phyloP scores from a whole-genome alignment of 225 moss, liverwort and hornwort genomes.

The Physcomitrellopsis africana region DNA sequence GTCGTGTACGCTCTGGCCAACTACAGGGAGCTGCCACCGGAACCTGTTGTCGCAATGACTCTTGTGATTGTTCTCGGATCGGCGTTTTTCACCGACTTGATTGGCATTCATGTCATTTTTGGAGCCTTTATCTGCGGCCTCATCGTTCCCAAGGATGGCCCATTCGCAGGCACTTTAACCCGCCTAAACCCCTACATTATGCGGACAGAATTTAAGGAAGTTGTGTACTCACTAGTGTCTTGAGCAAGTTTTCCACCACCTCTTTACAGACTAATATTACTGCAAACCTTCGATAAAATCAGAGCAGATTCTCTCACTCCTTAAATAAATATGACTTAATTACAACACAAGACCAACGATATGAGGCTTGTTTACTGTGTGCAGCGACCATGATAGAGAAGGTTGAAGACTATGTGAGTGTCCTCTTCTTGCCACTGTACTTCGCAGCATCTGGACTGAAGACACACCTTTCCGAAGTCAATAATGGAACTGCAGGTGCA shows the following conservation, averaged over 20 bases:
- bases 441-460: slow-evolving; percentile 62
- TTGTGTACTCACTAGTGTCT: not conserved
- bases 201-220: not conserved
- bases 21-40: slow-evolving; percentile 23
- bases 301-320: not conserved
- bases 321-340: not conserved
- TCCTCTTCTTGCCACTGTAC: slow-evolving; percentile 60
- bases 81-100: slow-evolving; percentile 35
- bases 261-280: not conserved
- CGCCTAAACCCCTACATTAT: not conserved
- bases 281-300: not conserved
- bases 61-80: slow-evolving; percentile 32
- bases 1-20: slow-evolving; percentile 24
- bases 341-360: not conserved
- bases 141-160: slow-evolving; percentile 37
- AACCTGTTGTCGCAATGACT: slow-evolving; percentile 26
- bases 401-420: slow-evolving; percentile 55
- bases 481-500: slow-evolving; percentile 39
- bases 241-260: not conserved
- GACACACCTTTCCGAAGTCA: slow-evolving; percentile 42
- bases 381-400: slow-evolving; percentile 57
- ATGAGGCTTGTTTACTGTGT: not conserved
- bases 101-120: slow-evolving; percentile 44
- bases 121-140: slow-evolving; percentile 41
- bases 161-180: slow-evolving; percentile 36